phyloP scores from a whole-genome alignment of 179 eudicot genomes.

The Silene coronaria region DNA sequence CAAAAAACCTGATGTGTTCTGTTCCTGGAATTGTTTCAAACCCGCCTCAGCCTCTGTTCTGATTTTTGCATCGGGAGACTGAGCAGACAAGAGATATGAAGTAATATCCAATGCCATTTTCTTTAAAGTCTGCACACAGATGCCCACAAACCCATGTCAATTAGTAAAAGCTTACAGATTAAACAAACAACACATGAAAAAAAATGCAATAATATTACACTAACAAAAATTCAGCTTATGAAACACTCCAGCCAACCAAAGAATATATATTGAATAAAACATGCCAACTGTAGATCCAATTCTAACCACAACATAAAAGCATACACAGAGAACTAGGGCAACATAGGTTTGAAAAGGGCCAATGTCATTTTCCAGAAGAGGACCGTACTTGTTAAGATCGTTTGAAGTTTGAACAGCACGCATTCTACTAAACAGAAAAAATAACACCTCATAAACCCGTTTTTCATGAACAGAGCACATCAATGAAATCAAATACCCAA shows the following conservation, averaged over 20 bases:
- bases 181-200: neutral
- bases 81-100: conserved; percentile 62
- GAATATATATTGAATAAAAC: neutral
- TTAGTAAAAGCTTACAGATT: neutral
- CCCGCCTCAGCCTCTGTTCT: conserved; percentile 68
- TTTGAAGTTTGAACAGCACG: no score
- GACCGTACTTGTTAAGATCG: neutral
- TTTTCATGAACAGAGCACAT: neutral
- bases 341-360: neutral
- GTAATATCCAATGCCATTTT: conserved; percentile 79
- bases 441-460: neutral
- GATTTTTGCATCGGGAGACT: conserved; percentile 59
- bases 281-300: neutral
- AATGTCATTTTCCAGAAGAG: neutral
- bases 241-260: neutral
- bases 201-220: neutral
- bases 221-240: neutral
- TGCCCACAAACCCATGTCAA: neutral
- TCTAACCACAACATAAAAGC: no score
- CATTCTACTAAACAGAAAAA: neutral
- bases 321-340: neutral
- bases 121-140: conserved; percentile 20
- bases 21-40: conserved; percentile 71
- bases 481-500: neutral
- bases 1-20: conserved; percentile 59